Conservation (phyloP, 2,329 filamentous ascomycete species). For the Blastomyces percursus region DNA sequence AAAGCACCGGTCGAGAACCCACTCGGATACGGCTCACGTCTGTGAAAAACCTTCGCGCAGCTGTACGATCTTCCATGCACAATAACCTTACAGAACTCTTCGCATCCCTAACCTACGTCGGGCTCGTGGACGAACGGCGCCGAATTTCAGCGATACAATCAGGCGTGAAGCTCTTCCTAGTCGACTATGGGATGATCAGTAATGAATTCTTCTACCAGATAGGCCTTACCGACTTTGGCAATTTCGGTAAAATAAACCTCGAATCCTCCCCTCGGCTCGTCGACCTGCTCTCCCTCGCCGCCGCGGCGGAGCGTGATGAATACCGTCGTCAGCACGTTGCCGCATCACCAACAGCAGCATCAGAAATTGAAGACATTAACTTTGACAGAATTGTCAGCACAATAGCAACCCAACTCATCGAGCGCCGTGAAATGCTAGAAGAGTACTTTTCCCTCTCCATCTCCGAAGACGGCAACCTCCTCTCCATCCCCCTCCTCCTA, state of each 20-base stretch:
- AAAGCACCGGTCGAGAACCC: slow-evolving; percentile 56
- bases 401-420: slow-evolving; percentile 43
- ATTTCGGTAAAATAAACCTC: slow-evolving; percentile 78
- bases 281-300: slow-evolving; percentile 62
- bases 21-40: slow-evolving; percentile 67
- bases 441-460: slow-evolving; percentile 91
- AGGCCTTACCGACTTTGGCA: slow-evolving; percentile 87
- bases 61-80: slow-evolving; percentile 73
- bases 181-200: slow-evolving; percentile 82
- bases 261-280: slow-evolving; percentile 61
- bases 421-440: slow-evolving; percentile 69
- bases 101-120: slow-evolving; percentile 81
- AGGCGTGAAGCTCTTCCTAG: slow-evolving; percentile 79
- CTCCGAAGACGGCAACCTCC: slow-evolving; percentile 62
- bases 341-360: not conserved
- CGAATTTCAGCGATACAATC: slow-evolving; percentile 88
- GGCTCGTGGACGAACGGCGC: slow-evolving; percentile 75
- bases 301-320: slow-evolving; percentile 54
- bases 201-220: slow-evolving; percentile 94
- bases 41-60: slow-evolving; percentile 69
- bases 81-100: slow-evolving; percentile 78
- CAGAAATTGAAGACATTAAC: slow-evolving; percentile 55
- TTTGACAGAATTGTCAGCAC: slow-evolving; percentile 55
- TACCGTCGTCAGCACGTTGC: slow-evolving; percentile 11
- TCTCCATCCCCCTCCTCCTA: slow-evolving; percentile 69